Evolutionary conservation across 2,329 filamentous ascomycete genomes (phyloP), one percentile per base, ranked within the genome.

Genomic region (Aureobasidium pullulans): DNA sequence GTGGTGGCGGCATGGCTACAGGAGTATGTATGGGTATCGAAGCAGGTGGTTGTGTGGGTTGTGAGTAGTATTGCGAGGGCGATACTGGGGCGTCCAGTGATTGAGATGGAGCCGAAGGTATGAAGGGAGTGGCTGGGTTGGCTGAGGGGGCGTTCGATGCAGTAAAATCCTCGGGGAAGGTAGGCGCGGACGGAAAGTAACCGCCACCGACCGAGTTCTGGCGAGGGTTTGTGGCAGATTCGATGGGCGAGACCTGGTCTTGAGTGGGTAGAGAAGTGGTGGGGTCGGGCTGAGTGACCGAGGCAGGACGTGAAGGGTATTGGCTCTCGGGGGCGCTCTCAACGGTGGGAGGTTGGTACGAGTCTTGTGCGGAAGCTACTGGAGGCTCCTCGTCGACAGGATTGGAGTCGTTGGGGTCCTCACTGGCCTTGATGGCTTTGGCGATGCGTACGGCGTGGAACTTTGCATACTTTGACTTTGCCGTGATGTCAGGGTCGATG

Each of bases 401-500:
- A 68, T 97, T 97, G 7, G 89, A 88, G 59, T 87, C 84, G 73
- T 99, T 99, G 3, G 94, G 94, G 69, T 99, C 92, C 64, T 89
- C 87, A 57, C 91, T 91, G 42, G 92, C 89, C 69, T 92, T 94
- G 68, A 96, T 82, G 10, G 94, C 94, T 74, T 90, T 96, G 15
- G 89, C 80, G 69, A 99, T 99, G 60, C 94, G 84, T 37, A 93
- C 78, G 2, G 93, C 92, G 72, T 97, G 95, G 81, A 90, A 99
- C 73, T 97, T 99, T 43, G 93, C 91, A 71, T 90, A 99, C 72
- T 95, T 96, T 74, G 93, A 90, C 78, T 96, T 97, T 58, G 90
- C 84, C 40, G 85, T 80, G 19, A 86, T 84, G 68, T 97, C 91
- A 1, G 82, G 75, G 36, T 96, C 89, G 10, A 86, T 76, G 0